A percentile compares a stretch with the other conserved stretches of the same genome.
phyloP scores from a whole-genome alignment of 2,329 filamentous ascomycete genomes.

The Clarireedia hainanense region DNA sequence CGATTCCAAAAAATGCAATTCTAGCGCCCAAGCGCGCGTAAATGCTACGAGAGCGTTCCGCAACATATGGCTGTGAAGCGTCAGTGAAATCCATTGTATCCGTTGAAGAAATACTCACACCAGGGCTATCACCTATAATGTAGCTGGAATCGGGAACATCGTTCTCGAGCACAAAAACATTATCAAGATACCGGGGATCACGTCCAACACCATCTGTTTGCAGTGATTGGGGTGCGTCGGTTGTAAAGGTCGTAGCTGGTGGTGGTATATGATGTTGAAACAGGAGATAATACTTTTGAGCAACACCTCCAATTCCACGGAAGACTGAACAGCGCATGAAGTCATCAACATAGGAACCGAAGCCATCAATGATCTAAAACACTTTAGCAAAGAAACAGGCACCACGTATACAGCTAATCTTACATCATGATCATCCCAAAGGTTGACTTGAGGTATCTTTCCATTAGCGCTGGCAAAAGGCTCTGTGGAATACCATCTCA shows the following conservation, averaged over 20 bases:
- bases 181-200: slow-evolving; percentile 62
- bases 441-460: slow-evolving; percentile 92
- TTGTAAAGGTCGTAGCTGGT: slow-evolving; percentile 77
- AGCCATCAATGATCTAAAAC: slow-evolving; percentile 70
- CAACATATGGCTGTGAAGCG: slow-evolving; percentile 66
- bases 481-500: slow-evolving; percentile 73
- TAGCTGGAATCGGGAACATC: slow-evolving; percentile 57
- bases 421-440: slow-evolving; percentile 93
- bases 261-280: slow-evolving; percentile 94
- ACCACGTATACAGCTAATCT: slow-evolving; percentile 22
- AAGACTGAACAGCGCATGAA: slow-evolving; percentile 95
- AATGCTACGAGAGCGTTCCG: slow-evolving; percentile 77
- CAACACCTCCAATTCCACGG: slow-evolving; percentile 80
- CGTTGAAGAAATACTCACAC: slow-evolving; percentile 30
- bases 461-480: slow-evolving; percentile 80
- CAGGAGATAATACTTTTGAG: slow-evolving; percentile 96
- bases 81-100: neutral
- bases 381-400: neutral
- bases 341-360: slow-evolving; percentile 84
- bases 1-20: slow-evolving; percentile 79
- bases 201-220: slow-evolving; percentile 46
- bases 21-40: slow-evolving; percentile 77
- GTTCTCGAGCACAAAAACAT: slow-evolving; percentile 62
- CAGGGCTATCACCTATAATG: slow-evolving; percentile 53
- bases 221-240: slow-evolving; percentile 50